Conservation (phyloP, 768 basidiomycete species). For the Megacollybia marginata region DNA sequence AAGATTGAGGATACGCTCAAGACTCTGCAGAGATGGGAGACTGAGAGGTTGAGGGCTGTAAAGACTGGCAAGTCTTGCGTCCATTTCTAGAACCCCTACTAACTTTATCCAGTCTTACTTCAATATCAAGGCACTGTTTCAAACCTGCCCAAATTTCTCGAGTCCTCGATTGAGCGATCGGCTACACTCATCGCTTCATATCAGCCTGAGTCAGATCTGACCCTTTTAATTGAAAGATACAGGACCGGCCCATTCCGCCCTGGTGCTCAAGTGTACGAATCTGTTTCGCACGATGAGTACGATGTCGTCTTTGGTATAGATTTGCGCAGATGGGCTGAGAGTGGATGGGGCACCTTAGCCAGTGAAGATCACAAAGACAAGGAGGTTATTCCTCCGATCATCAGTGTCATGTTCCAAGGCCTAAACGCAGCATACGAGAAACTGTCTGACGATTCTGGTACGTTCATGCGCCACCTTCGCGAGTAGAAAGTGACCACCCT, state of each 20-base stretch:
- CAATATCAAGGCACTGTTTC: slow-evolving; percentile 82
- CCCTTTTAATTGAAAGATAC: slow-evolving; percentile 84
- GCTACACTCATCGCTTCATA: slow-evolving; percentile 74
- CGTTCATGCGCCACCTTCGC: not conserved
- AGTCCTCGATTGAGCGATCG: slow-evolving; percentile 60
- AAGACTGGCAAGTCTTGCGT: slow-evolving; percentile 56
- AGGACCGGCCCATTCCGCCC: slow-evolving; percentile 93
- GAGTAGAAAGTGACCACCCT: not conserved
- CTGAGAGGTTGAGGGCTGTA: slow-evolving; percentile 73
- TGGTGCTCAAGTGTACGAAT: slow-evolving; percentile 78
- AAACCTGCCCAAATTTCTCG: slow-evolving; percentile 62
- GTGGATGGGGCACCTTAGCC: slow-evolving; percentile 57
- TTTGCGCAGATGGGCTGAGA: slow-evolving; percentile 85
- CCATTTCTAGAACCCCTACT: not conserved
- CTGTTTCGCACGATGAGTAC: slow-evolving; percentile 70
- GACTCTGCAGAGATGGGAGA: slow-evolving; percentile 77
- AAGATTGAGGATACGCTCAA: slow-evolving; percentile 78
- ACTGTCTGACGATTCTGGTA: slow-evolving; percentile 58
- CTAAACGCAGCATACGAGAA: slow-evolving; percentile 56
- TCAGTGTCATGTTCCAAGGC: slow-evolving; percentile 57
- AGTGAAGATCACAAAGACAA: slow-evolving; percentile 49
- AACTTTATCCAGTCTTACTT: slow-evolving; percentile 48
- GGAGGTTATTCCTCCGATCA: slow-evolving; percentile 64
- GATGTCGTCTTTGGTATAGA: slow-evolving; percentile 92
- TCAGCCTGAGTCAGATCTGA: slow-evolving; percentile 83